Evolutionary conservation across 768 basidiomycete genomes (phyloP).

Genomic region (Leccinum pellstonianum): DNA sequence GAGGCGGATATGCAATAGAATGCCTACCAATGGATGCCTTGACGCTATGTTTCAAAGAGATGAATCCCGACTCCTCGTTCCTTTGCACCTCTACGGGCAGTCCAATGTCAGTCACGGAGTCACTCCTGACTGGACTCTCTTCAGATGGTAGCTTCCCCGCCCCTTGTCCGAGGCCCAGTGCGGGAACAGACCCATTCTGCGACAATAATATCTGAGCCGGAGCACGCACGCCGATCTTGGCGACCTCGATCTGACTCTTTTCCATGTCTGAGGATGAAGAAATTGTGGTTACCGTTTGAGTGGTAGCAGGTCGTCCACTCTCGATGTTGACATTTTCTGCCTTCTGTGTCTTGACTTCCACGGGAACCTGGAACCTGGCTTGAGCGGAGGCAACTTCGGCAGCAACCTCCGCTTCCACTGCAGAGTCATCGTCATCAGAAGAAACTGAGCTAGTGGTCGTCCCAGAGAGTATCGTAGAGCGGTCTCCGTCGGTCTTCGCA

Average conservation of each 20-base stretch:
- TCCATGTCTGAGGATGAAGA: constrained; percentile 26
- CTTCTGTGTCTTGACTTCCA: constrained; percentile 2
- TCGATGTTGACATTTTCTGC: constrained; percentile 1
- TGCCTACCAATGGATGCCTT: constrained; percentile 69
- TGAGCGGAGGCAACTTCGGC: constrained; percentile 20
- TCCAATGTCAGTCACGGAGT: constrained; percentile 21
- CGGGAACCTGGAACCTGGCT: constrained; percentile 4
- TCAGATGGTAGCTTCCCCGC: constrained; percentile 10
- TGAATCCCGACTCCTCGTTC: constrained; percentile 40
- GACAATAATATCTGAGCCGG: constrained; percentile 30
- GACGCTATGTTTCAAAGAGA: constrained; percentile 64
- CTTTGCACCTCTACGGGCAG: constrained; percentile 27
- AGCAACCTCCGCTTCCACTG: constrained; percentile 27
- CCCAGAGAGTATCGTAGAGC: constrained; percentile 26
- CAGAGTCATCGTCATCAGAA: constrained; percentile 29
- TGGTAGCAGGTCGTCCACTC: constrained; percentile 7
- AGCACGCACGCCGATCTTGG: constrained; percentile 28
- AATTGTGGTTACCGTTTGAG: constrained; percentile 15
- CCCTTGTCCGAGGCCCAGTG: constrained; percentile 14
- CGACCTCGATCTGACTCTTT: constrained; percentile 30
- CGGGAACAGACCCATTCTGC: constrained; percentile 22
- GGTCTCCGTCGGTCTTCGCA: constrained; percentile 41
- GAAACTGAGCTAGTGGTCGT: constrained; percentile 16
- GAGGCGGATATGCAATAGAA: constrained; percentile 1
- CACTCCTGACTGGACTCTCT: constrained; percentile 6